Evolutionary conservation across 305 asterid species (phyloP).

Genomic region (Fraxinus sp.): DNA sequence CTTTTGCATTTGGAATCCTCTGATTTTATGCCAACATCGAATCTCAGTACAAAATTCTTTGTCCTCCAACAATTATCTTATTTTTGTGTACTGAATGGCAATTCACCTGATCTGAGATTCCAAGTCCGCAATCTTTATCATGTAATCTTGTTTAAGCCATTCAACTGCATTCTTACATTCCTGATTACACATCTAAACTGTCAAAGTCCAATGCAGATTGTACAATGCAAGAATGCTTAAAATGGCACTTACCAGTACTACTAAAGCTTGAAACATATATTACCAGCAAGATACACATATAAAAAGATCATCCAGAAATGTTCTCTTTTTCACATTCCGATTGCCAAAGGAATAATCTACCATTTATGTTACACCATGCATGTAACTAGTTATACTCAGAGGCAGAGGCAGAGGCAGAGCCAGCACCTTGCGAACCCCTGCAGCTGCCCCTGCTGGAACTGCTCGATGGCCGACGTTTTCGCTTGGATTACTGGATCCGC

Average conservation of each 20-base stretch:
- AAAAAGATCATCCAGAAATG: not conserved
- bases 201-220: not conserved
- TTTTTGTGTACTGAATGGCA: not conserved
- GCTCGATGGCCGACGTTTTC: too few species aligned
- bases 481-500: not conserved
- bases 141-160: constrained; percentile 30
- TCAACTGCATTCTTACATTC: constrained; percentile 26
- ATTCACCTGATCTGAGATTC: constrained; percentile 37
- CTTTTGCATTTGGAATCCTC: constrained; percentile 31
- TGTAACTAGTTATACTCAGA: not conserved
- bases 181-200: constrained; percentile 17
- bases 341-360: not conserved
- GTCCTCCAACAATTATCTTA: not conserved
- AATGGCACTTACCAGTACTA: not conserved
- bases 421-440: not conserved
- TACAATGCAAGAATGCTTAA: not conserved
- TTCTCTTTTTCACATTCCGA: not conserved
- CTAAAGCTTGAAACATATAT: not conserved
- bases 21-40: constrained; percentile 8
- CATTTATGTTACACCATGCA: not conserved
- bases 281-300: not conserved
- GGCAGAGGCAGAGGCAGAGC: not conserved
- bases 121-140: constrained; percentile 27
- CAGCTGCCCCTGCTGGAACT: too few species aligned
- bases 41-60: not conserved